Base-by-base conservation (phyloP, 2,329 filamentous ascomycete species). In the Herpotrichia juniperi region DNA sequence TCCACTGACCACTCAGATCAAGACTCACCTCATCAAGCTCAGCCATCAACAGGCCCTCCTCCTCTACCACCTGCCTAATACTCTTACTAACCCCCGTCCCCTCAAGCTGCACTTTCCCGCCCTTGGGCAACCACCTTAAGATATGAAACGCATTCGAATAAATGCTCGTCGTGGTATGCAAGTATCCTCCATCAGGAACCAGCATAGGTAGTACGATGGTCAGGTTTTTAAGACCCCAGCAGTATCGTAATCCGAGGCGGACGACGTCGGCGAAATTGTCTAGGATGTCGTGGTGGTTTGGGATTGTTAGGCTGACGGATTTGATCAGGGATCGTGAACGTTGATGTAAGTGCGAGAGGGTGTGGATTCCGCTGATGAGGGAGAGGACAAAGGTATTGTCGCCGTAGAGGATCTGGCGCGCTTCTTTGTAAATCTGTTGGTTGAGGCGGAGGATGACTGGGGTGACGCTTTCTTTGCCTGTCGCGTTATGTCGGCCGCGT, bases 81-180 rank as follows among this genome's bases (percentile, higher is more conserved):
- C 72, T 68, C 25, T 72, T 65, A 42, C 67, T 71, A 9, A 74
- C 73, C 35, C 69, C 70, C 7, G 37, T 24, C 1, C 76, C 77
- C 51, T 74, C 67, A 6, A 79, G 57, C 22, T 69, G 59, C 4
- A 79, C 74, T 43, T 69, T 67, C 46, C 74, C 77, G n/a, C 68
- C 64, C 55, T 72, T 64, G 2, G 77, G 77, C 51, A 79, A 56
- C 76, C 77, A 79, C 12, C 76, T 56, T 31, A 79, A 58, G 28
- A 78, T 78, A 51, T 78, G 76, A 51, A 79, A 79, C 0, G 76
- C 76, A 50, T 78, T 78, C 12, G 76, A 76, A 50, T 79, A 78
- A 7, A 78, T 74, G 21, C 73, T 76, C 2, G 72, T 75, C 22
- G 74, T 73, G 8, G 71, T 69, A 1, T 47, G 54, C 19, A 53